A percentile compares a stretch with the other conserved stretches of the same genome.
These are phyloP conservation scores for Tagetes patula DNA, from an alignment of 129 eudicot genomes.

Conservation along the genomic window DNA sequence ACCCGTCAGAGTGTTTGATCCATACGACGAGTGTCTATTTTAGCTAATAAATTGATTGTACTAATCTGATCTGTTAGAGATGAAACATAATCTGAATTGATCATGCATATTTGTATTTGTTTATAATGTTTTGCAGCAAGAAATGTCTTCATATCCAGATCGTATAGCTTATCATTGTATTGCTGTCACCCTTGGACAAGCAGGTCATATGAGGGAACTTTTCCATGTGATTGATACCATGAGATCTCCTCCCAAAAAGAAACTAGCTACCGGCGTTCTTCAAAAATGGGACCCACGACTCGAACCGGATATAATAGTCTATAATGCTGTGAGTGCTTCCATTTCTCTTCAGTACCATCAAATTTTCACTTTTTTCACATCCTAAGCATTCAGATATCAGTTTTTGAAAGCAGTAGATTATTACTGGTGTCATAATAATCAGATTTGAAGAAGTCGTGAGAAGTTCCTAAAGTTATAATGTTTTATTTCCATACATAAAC, in stretches of 20 bases:
- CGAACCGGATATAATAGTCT: slow-evolving; percentile 81
- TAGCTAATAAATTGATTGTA: not conserved
- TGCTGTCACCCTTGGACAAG: slow-evolving; percentile 97
- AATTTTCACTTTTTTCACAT: not conserved
- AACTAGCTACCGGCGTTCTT: slow-evolving; percentile 48
- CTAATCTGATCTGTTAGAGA: not conserved
- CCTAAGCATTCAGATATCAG: not conserved
- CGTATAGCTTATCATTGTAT: slow-evolving; percentile 75
- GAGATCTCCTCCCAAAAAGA: slow-evolving; percentile 82
- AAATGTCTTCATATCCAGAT: slow-evolving; percentile 85
- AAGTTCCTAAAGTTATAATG: not conserved
- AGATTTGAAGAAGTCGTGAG: not conserved
- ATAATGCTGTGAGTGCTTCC: slow-evolving; percentile 74
- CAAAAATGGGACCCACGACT: slow-evolving; percentile 89
- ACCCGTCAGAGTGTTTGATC: not conserved
- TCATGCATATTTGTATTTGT: not conserved
- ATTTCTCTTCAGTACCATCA: not conserved
- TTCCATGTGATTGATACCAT: slow-evolving; percentile 90
- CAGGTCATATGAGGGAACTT: slow-evolving; percentile 88
- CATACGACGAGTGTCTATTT: not conserved
- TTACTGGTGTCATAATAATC: not conserved
- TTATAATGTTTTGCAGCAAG: slow-evolving; percentile 46
- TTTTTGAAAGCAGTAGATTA: not conserved
- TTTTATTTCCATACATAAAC: not conserved
- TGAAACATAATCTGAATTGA: not conserved